Conservation (phyloP, 441 rosid genomes). For the Arabidopsis hybrid region DNA sequence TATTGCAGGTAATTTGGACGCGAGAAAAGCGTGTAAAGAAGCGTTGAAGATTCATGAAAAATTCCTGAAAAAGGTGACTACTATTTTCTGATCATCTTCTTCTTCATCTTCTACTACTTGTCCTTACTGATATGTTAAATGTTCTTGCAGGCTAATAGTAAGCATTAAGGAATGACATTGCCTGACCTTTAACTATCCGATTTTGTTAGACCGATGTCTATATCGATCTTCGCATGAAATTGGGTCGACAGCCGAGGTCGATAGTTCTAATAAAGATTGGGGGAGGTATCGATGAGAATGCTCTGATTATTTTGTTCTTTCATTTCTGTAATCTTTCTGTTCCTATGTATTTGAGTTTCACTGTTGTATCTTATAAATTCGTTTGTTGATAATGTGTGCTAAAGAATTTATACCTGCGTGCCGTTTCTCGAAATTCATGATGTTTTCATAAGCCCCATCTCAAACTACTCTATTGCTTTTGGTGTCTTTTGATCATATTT, state of each 20-base stretch:
- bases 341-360: constrained; percentile 9
- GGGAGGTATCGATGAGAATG: constrained; percentile 17
- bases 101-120: neutral
- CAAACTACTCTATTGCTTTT: too few relatives aligned
- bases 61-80: constrained; percentile 65
- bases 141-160: constrained; percentile 42
- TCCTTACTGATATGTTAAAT: constrained; percentile 17
- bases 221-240: constrained; percentile 2
- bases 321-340: constrained; percentile 5
- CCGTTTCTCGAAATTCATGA: constrained; percentile 17
- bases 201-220: constrained; percentile 3
- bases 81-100: neutral
- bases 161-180: constrained; percentile 28
- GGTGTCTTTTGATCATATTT: too few relatives aligned
- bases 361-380: neutral
- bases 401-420: constrained; percentile 4
- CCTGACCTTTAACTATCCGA: constrained; percentile 20
- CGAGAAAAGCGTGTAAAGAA: constrained; percentile 76
- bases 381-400: constrained; percentile 1
- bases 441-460: neutral
- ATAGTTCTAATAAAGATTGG: neutral
- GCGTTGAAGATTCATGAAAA: constrained; percentile 86
- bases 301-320: constrained; percentile 36
- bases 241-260: neutral
- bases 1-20: constrained; percentile 76